Conservation (phyloP, 2,329 filamentous ascomycete species). For the Aureobasidium mangrovei region DNA sequence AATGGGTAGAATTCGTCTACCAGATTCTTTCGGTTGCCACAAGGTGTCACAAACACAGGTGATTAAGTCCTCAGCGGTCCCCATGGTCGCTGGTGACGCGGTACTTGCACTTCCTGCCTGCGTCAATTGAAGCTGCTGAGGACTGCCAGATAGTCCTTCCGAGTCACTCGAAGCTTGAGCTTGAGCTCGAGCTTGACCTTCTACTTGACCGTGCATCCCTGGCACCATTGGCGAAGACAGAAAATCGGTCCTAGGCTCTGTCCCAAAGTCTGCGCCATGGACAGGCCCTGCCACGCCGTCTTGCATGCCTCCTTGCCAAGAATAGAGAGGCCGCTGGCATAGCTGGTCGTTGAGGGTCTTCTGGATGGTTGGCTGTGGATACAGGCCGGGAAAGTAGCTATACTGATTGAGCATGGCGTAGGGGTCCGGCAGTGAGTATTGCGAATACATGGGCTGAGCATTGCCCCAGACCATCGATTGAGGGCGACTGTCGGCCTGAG, state of each 20-base stretch:
- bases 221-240: neutral
- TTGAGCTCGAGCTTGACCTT: neutral
- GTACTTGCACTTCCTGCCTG: neutral
- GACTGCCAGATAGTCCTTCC: neutral
- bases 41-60: neutral
- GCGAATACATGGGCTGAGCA: neutral
- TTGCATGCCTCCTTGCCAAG: neutral
- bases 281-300: neutral
- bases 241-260: neutral
- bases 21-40: neutral
- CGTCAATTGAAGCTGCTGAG: neutral
- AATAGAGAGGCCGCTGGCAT: neutral
- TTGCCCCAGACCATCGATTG: neutral
- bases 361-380: neutral
- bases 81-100: neutral
- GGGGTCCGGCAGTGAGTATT: neutral
- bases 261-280: neutral
- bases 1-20: neutral
- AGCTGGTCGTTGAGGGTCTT: neutral
- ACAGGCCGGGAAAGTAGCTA: neutral
- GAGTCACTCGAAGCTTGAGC: neutral
- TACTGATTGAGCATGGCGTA: neutral
- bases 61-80: conserved; percentile 1
- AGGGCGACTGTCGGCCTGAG: neutral
- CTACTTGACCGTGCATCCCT: conserved; percentile 1